These are phyloP conservation scores for Cryptococcus depauperatus DNA, from an alignment of 1,284 basidiomycete species.

Conservation along the genomic window DNA sequence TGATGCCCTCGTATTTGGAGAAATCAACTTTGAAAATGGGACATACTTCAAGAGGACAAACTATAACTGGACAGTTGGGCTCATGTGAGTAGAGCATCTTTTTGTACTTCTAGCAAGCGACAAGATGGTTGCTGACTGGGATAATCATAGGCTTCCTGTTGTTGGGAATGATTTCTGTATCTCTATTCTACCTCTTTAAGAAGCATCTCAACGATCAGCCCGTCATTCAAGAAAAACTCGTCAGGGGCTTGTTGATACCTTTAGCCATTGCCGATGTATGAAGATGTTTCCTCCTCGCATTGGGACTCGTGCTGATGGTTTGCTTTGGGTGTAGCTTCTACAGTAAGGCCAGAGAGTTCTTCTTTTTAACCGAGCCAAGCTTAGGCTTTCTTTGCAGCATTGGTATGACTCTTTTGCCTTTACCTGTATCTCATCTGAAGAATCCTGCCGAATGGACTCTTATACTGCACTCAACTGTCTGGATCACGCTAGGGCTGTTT, in stretches of 20 bases:
- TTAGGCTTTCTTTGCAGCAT: slow-evolving; percentile 29
- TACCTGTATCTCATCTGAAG: slow-evolving; percentile 24
- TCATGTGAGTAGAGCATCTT: slow-evolving; percentile 32
- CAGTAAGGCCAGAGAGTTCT: slow-evolving; percentile 11
- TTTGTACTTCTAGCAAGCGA: neutral
- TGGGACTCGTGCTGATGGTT: neutral
- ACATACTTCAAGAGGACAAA: slow-evolving; percentile 29
- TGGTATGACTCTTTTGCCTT: slow-evolving; percentile 25
- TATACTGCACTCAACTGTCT: slow-evolving; percentile 41
- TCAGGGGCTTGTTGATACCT: slow-evolving; percentile 34
- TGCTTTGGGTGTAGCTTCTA: no score
- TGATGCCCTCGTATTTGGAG: slow-evolving; percentile 31
- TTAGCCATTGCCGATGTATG: slow-evolving; percentile 43
- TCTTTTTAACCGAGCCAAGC: no score
- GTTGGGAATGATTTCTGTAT: slow-evolving; percentile 41
- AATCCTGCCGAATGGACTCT: slow-evolving; percentile 38
- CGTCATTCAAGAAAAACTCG: slow-evolving; percentile 30
- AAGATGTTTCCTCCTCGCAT: no score
- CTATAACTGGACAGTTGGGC: slow-evolving; percentile 42
- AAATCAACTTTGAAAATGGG: slow-evolving; percentile 18
- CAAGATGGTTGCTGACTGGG: neutral
- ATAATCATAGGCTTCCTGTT: slow-evolving; percentile 41
- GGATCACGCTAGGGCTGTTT: slow-evolving; percentile 38
- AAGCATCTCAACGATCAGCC: slow-evolving; percentile 18
- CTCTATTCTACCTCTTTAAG: slow-evolving; percentile 34